Evolutionary conservation across 1,284 basidiomycete species (phyloP).

Genomic region (Gomphus bonarii): DNA sequence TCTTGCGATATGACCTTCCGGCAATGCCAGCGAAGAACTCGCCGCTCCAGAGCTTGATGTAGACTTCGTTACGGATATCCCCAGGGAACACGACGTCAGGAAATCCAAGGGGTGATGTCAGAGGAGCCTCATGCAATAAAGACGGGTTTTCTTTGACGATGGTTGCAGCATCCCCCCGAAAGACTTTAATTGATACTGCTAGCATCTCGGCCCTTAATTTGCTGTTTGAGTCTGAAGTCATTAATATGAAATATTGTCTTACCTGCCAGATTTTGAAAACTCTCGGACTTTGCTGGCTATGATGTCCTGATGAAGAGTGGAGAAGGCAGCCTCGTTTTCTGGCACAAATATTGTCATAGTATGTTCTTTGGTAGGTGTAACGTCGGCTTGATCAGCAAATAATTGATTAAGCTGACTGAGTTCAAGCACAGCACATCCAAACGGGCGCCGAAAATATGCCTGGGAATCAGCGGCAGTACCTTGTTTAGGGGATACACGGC

Average conservation of each 20-base stretch:
- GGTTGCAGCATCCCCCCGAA: conserved; percentile 70
- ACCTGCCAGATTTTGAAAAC: conserved; percentile 80
- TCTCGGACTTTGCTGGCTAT: conserved; percentile 73
- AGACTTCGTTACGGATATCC: conserved; percentile 87
- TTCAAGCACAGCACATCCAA: conserved; percentile 90
- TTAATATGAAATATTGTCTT: conserved; percentile 17
- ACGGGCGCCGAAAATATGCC: conserved; percentile 69
- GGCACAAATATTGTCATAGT: conserved; percentile 87
- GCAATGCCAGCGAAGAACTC: conserved; percentile 57
- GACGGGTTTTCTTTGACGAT: conserved; percentile 82
- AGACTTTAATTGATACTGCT: conserved; percentile 83
- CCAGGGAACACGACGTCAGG: conserved; percentile 95
- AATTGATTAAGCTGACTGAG: conserved; percentile 68
- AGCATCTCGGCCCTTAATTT: conserved; percentile 66
- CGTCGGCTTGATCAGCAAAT: conserved; percentile 48
- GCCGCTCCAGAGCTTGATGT: conserved; percentile 89
- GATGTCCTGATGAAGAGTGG: conserved; percentile 92
- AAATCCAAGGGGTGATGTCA: conserved; percentile 87
- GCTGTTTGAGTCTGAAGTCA: conserved; percentile 4
- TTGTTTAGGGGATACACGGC: conserved; percentile 17
- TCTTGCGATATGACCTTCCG: conserved; percentile 22
- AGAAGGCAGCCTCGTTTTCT: conserved; percentile 77
- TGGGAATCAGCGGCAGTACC: background rate
- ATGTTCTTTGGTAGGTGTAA: conserved; percentile 59
- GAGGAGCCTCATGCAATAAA: conserved; percentile 73